Evolutionary conservation across 2,329 filamentous ascomycete species (phyloP).

Genomic region (Cercospora sp.): DNA sequence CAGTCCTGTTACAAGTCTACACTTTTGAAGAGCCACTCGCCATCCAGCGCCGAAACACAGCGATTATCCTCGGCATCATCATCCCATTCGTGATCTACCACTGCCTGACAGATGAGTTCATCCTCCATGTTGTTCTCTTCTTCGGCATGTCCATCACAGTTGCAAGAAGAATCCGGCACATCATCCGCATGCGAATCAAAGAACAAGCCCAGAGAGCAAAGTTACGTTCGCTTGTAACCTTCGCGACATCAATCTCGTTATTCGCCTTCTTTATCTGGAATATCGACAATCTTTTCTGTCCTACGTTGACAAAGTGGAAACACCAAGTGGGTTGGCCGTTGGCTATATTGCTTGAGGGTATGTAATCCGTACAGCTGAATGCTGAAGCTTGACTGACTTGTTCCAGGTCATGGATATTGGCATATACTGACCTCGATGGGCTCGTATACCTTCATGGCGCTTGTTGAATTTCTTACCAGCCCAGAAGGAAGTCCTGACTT

Average conservation of each 20-base stretch:
- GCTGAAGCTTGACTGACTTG: not conserved
- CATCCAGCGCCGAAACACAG: slow-evolving; percentile 27
- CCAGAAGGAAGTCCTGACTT: slow-evolving; percentile 22
- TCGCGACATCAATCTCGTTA: slow-evolving; percentile 23
- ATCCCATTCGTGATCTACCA: slow-evolving; percentile 34
- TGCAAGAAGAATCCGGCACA: slow-evolving; percentile 19
- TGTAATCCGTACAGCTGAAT: not conserved
- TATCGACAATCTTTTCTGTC: slow-evolving; percentile 74
- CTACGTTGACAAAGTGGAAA: slow-evolving; percentile 65
- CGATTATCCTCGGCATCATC: slow-evolving; percentile 29
- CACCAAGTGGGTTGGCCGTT: slow-evolving; percentile 70
- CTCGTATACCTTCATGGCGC: slow-evolving; percentile 31
- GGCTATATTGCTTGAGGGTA: slow-evolving; percentile 67
- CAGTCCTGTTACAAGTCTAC: slow-evolving; percentile 29
- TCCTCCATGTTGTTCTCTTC: slow-evolving; percentile 32
- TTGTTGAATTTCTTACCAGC: slow-evolving; percentile 30
- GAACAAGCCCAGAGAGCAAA: slow-evolving; percentile 23
- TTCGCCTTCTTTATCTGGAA: slow-evolving; percentile 73
- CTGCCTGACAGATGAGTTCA: slow-evolving; percentile 35
- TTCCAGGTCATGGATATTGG: slow-evolving; percentile 65
- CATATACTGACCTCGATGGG: slow-evolving; percentile 68
- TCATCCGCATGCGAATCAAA: slow-evolving; percentile 26
- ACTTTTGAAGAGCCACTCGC: slow-evolving; percentile 29
- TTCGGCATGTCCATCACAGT: slow-evolving; percentile 31
- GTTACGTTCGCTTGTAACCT: slow-evolving; percentile 46